phyloP scores from a whole-genome alignment of 306 rosid genomes.

The Hippophae tibetana region DNA sequence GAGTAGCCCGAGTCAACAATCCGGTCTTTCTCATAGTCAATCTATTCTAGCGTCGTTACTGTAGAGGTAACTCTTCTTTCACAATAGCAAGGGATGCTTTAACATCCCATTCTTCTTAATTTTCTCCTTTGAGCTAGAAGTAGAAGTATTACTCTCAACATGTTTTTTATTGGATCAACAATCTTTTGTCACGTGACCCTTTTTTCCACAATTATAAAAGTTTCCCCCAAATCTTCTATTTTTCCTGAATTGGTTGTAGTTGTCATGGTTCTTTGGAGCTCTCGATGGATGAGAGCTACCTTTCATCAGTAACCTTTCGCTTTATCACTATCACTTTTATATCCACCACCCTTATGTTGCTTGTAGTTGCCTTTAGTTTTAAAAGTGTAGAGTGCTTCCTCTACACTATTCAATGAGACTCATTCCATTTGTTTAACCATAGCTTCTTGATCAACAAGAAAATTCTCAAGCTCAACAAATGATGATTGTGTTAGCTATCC shows the following conservation, averaged over 20 bases:
- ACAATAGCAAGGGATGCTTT: not conserved
- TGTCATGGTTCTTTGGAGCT: not conserved
- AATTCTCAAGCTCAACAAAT: conserved; percentile 4
- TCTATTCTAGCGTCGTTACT: not conserved
- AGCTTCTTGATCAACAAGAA: conserved; percentile 4
- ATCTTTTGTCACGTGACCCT: not conserved
- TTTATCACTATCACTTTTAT: too few relatives aligned
- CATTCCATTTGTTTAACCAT: conserved; percentile 6
- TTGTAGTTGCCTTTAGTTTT: not conserved
- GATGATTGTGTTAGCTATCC: not conserved
- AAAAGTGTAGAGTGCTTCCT: not conserved
- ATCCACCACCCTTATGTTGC: not conserved
- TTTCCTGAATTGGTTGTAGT: not conserved
- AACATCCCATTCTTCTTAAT: not conserved
- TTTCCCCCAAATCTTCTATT: not conserved
- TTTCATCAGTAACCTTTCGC: not conserved
- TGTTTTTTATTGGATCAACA: conserved; percentile 4
- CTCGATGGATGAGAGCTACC: not conserved
- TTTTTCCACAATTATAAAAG: not conserved
- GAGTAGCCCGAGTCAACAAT: too few relatives aligned
- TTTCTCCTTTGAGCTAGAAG: not conserved
- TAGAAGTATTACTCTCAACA: not conserved
- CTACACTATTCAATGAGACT: not conserved
- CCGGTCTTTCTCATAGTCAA: not conserved
- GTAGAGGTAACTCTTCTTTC: not conserved